Evolutionary conservation across 306 rosid species (phyloP), one percentile per base, ranked within the genome.

Genomic region (Cajanus cajan): DNA sequence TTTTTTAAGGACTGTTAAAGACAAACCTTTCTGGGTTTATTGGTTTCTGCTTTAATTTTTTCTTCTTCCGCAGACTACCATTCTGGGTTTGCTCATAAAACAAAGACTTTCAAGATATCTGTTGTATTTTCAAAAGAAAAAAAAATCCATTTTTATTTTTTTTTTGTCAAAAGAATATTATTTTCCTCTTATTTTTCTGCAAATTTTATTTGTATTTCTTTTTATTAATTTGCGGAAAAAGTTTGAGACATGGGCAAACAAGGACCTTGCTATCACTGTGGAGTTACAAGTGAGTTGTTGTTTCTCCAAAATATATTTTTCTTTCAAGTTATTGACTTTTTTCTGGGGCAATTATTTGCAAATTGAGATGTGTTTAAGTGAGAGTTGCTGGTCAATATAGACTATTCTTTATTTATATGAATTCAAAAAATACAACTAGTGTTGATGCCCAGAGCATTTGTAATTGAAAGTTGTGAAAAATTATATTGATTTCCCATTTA

Each of bases 251-350:
- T 96, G 99, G 99, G 94, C 78, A 96, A 96, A 85, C 96, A 96
- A 71, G 99, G 99, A 14, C 99, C 99, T 86, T 96, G 99, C 92
- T 85, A 87, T 91, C 99, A 96, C 98, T 96, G 99, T 93, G 98
- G 98, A 91, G 99, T 96, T 88, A 89, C 98, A 84, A 96, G 99
- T 96, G 98, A 96, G 99, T 93, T 91, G 84, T 93, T 93, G 96
- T 91, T 90, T 86, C 93, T 84, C 94, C 94, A 82, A 69, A 76
- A 55, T 72, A 22, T 78, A 63, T 11, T 64, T 54, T 57, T 57
- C 25, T 45, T 44, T 61, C 0, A 21, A 73, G 61, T 47, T 78
- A 34, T 59, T 70, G 84, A 79, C 73, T 52, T 79, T 36, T 70
- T 85, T 59, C 24, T 28, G 5, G 16, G 83, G 37, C 63, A 79